Evolutionary conservation across 2,329 filamentous ascomycete species (phyloP).

Genomic region (Diaporthe citriasiana): DNA sequence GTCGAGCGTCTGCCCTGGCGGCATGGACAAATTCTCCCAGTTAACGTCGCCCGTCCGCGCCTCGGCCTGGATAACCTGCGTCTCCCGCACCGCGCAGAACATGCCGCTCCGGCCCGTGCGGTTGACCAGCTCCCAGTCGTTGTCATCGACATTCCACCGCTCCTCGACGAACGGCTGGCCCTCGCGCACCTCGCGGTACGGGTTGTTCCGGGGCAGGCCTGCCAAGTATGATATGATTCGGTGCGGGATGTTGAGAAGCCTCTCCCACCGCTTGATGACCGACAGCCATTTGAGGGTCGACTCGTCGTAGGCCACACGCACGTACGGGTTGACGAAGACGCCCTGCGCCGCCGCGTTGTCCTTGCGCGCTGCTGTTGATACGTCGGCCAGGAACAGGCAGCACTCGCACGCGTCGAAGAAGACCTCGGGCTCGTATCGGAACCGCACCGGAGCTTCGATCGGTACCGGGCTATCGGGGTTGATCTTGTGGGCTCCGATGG

Average conservation of each 20-base stretch:
- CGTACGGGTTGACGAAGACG: conserved; percentile 82
- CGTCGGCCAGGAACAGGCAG: conserved; percentile 69
- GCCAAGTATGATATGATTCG: conserved; percentile 68
- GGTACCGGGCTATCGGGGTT: conserved; percentile 51
- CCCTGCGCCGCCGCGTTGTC: conserved; percentile 62
- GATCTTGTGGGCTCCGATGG: conserved; percentile 53
- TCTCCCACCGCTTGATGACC: conserved; percentile 74
- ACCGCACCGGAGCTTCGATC: conserved; percentile 61
- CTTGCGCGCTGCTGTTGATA: conserved; percentile 55
- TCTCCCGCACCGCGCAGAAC: conserved; percentile 68
- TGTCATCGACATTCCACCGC: conserved; percentile 58
- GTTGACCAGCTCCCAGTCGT: conserved; percentile 58
- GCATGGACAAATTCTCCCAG: conserved; percentile 54
- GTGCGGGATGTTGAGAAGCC: conserved; percentile 73
- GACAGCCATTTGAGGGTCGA: conserved; percentile 70
- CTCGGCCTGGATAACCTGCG: conserved; percentile 56
- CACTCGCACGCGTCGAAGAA: conserved; percentile 77
- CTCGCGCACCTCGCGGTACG: conserved; percentile 70
- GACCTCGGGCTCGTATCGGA: conserved; percentile 70
- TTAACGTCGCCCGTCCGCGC: conserved; percentile 51
- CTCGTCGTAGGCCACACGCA: conserved; percentile 77
- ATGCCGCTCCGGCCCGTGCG: conserved; percentile 64
- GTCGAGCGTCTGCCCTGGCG: conserved; percentile 51
- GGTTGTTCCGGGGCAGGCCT: conserved; percentile 71
- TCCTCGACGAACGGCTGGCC: conserved; percentile 68